Evolutionary conservation across 177 flowering plant species (phyloP).

Genomic region (Vitis hybrid): DNA sequence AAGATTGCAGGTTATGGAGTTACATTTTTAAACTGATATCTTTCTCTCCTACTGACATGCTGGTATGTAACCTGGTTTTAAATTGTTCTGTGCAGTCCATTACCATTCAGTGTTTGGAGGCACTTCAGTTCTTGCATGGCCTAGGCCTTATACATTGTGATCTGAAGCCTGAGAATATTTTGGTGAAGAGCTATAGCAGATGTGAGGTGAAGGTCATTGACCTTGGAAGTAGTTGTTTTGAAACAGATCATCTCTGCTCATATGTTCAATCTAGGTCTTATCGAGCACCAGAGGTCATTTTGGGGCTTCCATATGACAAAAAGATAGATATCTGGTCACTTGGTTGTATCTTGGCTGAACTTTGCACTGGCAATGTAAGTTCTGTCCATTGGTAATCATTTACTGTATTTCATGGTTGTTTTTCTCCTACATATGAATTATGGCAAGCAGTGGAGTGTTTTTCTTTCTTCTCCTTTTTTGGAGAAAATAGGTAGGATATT

Average conservation of each 20-base stretch:
- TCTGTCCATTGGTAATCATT: background rate
- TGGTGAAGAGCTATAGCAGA: constrained; percentile 97
- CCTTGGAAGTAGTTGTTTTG: constrained; percentile 98
- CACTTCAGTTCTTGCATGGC: constrained; percentile 87
- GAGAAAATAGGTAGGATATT: no score
- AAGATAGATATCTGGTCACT: constrained; percentile 99
- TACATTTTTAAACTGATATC: background rate
- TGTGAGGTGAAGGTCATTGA: constrained; percentile 99
- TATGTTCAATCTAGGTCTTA: constrained; percentile 98
- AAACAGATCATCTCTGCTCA: constrained; percentile 96
- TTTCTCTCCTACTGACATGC: constrained; percentile 1
- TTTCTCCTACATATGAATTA: background rate
- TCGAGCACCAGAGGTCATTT: constrained; percentile 95
- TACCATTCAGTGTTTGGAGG: constrained; percentile 94
- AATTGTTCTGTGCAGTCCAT: constrained; percentile 71
- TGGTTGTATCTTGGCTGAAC: constrained; percentile 98
- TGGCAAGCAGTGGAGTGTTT: background rate
- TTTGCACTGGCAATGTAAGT: constrained; percentile 98
- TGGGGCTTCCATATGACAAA: constrained; percentile 93
- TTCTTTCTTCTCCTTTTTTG: no score
- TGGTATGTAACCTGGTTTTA: constrained; percentile 9
- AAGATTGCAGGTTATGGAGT: constrained; percentile 76
- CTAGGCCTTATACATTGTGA: constrained; percentile 99
- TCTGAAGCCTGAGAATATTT: constrained; percentile 96
- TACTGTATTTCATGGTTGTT: background rate